Conservation (phyloP, 768 basidiomycete species). For the Mycena amicta region DNA sequence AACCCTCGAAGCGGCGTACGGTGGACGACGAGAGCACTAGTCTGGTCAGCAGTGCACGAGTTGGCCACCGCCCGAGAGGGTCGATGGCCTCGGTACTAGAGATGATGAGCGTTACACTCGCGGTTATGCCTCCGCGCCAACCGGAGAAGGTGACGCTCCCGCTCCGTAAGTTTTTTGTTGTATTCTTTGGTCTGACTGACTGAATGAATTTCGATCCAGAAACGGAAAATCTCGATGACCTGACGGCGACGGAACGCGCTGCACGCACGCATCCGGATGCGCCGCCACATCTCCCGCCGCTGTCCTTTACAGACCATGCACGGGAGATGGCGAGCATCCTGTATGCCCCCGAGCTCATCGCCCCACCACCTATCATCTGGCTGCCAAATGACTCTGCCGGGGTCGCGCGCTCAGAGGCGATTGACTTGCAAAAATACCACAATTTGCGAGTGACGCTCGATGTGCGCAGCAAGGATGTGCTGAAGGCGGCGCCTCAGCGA, state of each 20-base stretch:
- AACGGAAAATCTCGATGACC: slow-evolving; percentile 80
- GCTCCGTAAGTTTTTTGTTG: slow-evolving; percentile 52
- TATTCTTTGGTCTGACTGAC: slow-evolving; percentile 2
- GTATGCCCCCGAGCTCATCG: slow-evolving; percentile 81
- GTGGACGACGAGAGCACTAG: slow-evolving; percentile 56
- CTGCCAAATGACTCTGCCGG: slow-evolving; percentile 79
- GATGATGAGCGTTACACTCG: slow-evolving; percentile 81
- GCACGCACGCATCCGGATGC: slow-evolving; percentile 79
- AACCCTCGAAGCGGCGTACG: slow-evolving; percentile 34
- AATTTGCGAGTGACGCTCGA: slow-evolving; percentile 71
- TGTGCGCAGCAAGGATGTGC: slow-evolving; percentile 55
- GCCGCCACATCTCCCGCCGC: slow-evolving; percentile 68
- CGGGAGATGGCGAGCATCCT: slow-evolving; percentile 77
- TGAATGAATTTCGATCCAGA: slow-evolving; percentile 36
- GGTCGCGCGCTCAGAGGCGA: slow-evolving; percentile 73
- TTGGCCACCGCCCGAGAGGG: slow-evolving; percentile 54
- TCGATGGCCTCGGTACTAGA: slow-evolving; percentile 83
- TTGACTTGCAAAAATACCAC: slow-evolving; percentile 76
- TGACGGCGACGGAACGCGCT: slow-evolving; percentile 76
- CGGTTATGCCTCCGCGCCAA: slow-evolving; percentile 66
- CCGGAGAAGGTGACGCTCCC: slow-evolving; percentile 63
- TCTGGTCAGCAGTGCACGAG: slow-evolving; percentile 42
- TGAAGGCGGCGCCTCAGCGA: slow-evolving; percentile 15
- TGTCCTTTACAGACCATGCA: slow-evolving; percentile 74
- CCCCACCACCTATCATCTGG: slow-evolving; percentile 81